Evolutionary conservation across 805 yeast genomes (phyloP), one percentile per base, ranked within the genome.

Genomic region (Yarrowia sp.): DNA sequence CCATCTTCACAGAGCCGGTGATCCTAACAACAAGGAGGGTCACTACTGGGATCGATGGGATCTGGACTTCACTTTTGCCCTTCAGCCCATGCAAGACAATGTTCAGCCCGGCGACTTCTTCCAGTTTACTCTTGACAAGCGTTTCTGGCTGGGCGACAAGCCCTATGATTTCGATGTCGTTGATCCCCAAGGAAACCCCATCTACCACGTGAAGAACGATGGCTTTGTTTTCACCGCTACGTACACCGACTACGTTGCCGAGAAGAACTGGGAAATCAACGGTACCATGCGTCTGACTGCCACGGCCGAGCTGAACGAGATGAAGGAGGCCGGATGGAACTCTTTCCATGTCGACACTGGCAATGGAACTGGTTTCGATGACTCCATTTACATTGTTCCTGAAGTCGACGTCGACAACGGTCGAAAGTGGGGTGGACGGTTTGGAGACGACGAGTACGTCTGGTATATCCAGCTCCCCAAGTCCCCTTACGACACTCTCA

Each of bases 61-160:
- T 3, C 24, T 58, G 30, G 52, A 43, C 52, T 58, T 58, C 14
- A 44, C 49, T 9, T 58, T n/a, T 7, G 40, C 39, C 6, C 52
- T 58, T 8, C 24, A 44, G 49, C 65, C 65, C 34, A 34, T 30
- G 33, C 20, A 39, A 20, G 65, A 58, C 15, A 17, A 56, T 30
- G 49, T 58, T 20, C 50, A 58, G 42, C 65, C 65, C 10, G 52
- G 65, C 2, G 65, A 58, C n/a, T 58, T 14, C 65, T 58, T 58
- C n/a, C 49, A 44, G 65, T 58, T 58, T 17, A 42, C 49, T 43
- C 40, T 58, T 14, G 52, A 43, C 52, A 43, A 42, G 19, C n/a
- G 17, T 2, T 44, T 58, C 42, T 58, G 52, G 65, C 42, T 58
- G 17, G 52, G 52, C 2, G 52, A 44, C 30, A 58, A 58, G 65